Conservation (phyloP, 129 eudicot species). For the Flaveria brownii region DNA sequence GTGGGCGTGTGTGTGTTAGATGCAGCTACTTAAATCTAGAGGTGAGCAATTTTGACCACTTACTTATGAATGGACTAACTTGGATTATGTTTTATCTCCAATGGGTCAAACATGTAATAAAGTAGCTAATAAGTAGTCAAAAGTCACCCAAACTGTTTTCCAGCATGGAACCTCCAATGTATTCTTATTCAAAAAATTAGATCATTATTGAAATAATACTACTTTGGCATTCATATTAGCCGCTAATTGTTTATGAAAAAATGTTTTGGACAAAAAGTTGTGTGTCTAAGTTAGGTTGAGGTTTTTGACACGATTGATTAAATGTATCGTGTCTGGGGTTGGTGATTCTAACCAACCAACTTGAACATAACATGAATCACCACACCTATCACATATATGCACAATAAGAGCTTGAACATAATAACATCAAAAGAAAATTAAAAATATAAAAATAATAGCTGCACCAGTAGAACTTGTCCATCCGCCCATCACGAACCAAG, state of each 20-base stretch:
- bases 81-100: too few species aligned
- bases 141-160: too few species aligned
- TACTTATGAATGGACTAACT: background rate
- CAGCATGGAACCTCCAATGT: too few species aligned
- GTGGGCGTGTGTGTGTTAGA: too few species aligned
- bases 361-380: background rate
- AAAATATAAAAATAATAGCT: slow-evolving; percentile 1
- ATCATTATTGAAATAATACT: too few species aligned
- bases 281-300: background rate
- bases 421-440: background rate
- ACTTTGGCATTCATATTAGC: too few species aligned
- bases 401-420: slow-evolving; percentile 7
- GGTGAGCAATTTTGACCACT: background rate
- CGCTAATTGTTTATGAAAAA: too few species aligned
- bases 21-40: too few species aligned
- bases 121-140: too few species aligned
- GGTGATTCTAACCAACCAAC: slow-evolving; percentile 5
- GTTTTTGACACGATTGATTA: background rate
- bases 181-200: too few species aligned
- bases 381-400: background rate
- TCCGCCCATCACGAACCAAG: slow-evolving; percentile 95
- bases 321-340: background rate
- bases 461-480: slow-evolving; percentile 97
- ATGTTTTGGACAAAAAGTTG: too few species aligned
- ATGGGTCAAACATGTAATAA: background rate